These are phyloP conservation scores for Tulasnella sp. DNA, from an alignment of 768 basidiomycete species.

Conservation along the genomic window DNA sequence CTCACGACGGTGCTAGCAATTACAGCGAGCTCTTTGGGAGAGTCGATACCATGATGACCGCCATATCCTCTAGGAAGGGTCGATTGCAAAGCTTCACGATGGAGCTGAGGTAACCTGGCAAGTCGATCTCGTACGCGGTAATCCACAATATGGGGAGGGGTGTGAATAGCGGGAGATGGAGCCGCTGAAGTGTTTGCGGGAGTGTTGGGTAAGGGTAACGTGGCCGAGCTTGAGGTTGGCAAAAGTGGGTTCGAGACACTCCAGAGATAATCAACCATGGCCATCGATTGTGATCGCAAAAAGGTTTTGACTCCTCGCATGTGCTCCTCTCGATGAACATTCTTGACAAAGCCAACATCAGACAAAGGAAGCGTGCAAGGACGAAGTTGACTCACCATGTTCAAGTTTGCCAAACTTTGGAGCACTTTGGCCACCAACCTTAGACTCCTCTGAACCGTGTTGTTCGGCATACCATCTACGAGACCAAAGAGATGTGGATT, in stretches of 20 bases:
- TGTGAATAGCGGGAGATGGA: conserved; percentile 37
- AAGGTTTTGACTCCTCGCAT: conserved; percentile 70
- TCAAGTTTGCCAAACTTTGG: conserved; percentile 78
- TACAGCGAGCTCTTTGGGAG: conserved; percentile 64
- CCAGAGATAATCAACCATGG: conserved; percentile 60
- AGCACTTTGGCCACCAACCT: conserved; percentile 81
- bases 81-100: conserved; percentile 56
- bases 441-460: conserved; percentile 61
- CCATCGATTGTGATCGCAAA: conserved; percentile 43
- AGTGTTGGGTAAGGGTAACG: no score
- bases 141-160: not conserved
- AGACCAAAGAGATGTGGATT: conserved; percentile 42
- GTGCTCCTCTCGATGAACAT: conserved; percentile 61
- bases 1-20: conserved; percentile 67
- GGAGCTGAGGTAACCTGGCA: conserved; percentile 40
- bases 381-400: conserved; percentile 36
- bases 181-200: conserved; percentile 33
- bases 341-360: conserved; percentile 28
- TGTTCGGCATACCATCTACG: conserved; percentile 42
- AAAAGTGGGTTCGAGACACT: conserved; percentile 20
- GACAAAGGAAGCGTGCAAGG: not conserved
- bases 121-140: not conserved
- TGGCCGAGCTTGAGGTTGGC: no score
- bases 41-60: conserved; percentile 64
- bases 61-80: no score